A percentile compares a stretch with the other conserved stretches of the same genome.
Conservation (phyloP, 495 filamentous ascomycete species). For the Tuber calosporum region DNA sequence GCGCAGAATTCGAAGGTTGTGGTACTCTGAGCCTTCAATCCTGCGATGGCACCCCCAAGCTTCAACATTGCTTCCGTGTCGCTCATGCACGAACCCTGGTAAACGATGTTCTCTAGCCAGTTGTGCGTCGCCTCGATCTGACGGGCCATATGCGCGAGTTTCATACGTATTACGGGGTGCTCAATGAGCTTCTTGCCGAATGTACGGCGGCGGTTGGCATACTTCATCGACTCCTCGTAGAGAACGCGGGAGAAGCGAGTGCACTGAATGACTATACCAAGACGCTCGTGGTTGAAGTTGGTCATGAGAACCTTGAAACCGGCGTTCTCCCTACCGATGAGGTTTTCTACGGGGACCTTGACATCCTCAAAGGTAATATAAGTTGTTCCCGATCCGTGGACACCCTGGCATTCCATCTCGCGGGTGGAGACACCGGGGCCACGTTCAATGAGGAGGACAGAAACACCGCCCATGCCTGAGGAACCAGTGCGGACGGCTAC, state of each 20-base stretch:
- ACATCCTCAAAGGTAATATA: slow-evolving; percentile 98
- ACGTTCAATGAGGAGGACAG: slow-evolving; percentile 82
- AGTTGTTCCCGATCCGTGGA: slow-evolving; percentile 88
- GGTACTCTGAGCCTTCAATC: slow-evolving; percentile 87
- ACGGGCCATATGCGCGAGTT: slow-evolving; percentile 93
- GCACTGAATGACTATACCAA: slow-evolving; percentile 97
- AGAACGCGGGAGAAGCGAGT: slow-evolving; percentile 92
- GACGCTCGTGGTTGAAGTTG: slow-evolving; percentile 99
- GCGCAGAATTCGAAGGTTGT: slow-evolving; percentile 96
- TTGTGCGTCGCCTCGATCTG: slow-evolving; percentile 94
- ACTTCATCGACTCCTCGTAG: slow-evolving; percentile 92
- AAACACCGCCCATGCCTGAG: slow-evolving; percentile 82
- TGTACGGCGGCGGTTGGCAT: slow-evolving; percentile 89
- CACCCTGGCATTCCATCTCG: slow-evolving; percentile 97
- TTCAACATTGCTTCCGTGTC: slow-evolving; percentile 94
- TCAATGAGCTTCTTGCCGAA: slow-evolving; percentile 95
- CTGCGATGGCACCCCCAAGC: slow-evolving; percentile 87
- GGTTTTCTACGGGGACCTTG: slow-evolving; percentile 95
- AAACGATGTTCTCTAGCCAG: slow-evolving; percentile 96
- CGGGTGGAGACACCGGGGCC: slow-evolving; percentile 76
- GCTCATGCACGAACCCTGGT: slow-evolving; percentile 84
- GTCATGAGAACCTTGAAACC: slow-evolving; percentile 99
- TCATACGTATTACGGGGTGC: slow-evolving; percentile 94
- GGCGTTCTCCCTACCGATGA: slow-evolving; percentile 95
- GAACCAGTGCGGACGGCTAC: slow-evolving; percentile 85